Conservation (phyloP, 2,329 filamentous ascomycete genomes). For the Penicillium sp. region DNA sequence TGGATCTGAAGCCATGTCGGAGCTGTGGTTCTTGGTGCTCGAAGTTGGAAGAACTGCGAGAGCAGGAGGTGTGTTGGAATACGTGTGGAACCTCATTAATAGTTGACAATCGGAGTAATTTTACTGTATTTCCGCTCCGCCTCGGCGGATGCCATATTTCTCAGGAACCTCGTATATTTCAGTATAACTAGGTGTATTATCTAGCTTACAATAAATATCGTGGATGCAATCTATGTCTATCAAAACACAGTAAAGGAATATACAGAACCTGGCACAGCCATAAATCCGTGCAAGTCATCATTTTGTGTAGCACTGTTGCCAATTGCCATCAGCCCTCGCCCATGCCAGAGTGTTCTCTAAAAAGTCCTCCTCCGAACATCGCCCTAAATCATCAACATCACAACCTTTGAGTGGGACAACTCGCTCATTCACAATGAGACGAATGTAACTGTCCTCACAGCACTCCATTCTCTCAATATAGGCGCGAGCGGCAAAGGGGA, state of each 20-base stretch:
- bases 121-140: too few species aligned
- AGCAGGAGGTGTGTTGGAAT: background rate
- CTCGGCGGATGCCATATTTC: too few species aligned
- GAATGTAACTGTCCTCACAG: slow-evolving; percentile 54
- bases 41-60: background rate
- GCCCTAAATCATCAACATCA: slow-evolving; percentile 64
- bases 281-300: too few species aligned
- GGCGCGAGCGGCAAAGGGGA: slow-evolving; percentile 75
- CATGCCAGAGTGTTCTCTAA: slow-evolving; percentile 73
- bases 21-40: background rate
- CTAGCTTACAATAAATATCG: too few species aligned
- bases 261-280: too few species aligned
- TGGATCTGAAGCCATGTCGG: background rate
- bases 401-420: slow-evolving; percentile 72
- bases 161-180: too few species aligned
- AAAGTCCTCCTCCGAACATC: slow-evolving; percentile 68
- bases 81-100: too few species aligned
- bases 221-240: too few species aligned
- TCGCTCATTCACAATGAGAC: slow-evolving; percentile 79
- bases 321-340: slow-evolving; percentile 67
- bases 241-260: too few species aligned
- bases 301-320: too few species aligned
- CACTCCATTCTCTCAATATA: slow-evolving; percentile 89
- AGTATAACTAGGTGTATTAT: too few species aligned
- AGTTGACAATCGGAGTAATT: too few species aligned